Conservation (phyloP, 371 early-diverging fungal species). For the Circinella minor region DNA sequence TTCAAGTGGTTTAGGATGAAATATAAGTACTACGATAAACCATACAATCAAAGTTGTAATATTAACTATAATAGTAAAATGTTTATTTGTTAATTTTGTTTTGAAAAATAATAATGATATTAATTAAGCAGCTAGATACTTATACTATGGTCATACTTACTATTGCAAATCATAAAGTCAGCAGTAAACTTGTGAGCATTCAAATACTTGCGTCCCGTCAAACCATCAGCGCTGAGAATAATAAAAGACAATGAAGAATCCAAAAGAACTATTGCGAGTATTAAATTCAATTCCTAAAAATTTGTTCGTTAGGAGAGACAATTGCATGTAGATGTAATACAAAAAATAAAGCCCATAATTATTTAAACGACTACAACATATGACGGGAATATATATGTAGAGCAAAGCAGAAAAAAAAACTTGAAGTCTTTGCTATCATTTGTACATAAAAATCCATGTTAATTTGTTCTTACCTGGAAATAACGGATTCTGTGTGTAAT, state of each 20-base stretch:
- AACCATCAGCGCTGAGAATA: slow-evolving; percentile 45
- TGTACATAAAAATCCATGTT: too few relatives aligned
- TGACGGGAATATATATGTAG: not conserved
- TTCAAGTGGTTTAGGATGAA: slow-evolving; percentile 32
- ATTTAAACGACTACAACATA: not conserved
- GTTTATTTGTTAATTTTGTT: not conserved
- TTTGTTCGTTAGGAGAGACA: not conserved
- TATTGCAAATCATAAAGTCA: slow-evolving; percentile 54
- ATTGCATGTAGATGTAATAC: too few relatives aligned
- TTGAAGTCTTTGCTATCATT: too few relatives aligned
- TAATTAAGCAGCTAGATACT: too few relatives aligned
- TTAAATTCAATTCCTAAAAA: slow-evolving; percentile 42
- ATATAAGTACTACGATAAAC: slow-evolving; percentile 38
- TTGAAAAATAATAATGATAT: too few relatives aligned
- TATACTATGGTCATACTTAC: slow-evolving; percentile 33
- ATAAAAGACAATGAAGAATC: slow-evolving; percentile 35
- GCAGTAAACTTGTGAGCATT: slow-evolving; percentile 53
- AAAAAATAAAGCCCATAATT: too few relatives aligned
- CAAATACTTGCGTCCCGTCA: slow-evolving; percentile 34
- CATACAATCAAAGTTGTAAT: slow-evolving; percentile 28
- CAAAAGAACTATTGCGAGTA: slow-evolving; percentile 40
- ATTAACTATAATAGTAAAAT: slow-evolving; percentile 23
- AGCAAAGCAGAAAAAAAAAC: too few relatives aligned
- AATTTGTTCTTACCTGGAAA: slow-evolving; percentile 32
- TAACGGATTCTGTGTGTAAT: slow-evolving; percentile 49